Evolutionary conservation across 257 asterid genomes (phyloP).

Genomic region (Solanum arcanum): DNA sequence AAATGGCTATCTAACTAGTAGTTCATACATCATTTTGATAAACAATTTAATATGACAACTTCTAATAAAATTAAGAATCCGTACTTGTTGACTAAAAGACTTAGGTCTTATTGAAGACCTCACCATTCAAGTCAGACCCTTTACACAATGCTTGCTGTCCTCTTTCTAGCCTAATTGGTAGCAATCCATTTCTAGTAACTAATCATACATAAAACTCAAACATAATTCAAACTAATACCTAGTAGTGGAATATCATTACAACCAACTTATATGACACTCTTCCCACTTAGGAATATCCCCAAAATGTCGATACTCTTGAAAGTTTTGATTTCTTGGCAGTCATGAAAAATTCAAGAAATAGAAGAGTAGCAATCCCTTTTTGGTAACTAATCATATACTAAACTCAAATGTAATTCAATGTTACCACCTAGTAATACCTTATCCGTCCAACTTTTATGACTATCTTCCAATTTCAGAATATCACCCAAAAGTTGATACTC

Average conservation of each 20-base stretch:
- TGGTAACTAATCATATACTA: not conserved
- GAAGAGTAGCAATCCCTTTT: not conserved
- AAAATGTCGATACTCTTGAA: not conserved
- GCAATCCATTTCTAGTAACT: not conserved
- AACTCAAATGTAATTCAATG: not conserved
- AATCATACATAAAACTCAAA: not conserved
- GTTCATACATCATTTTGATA: not conserved
- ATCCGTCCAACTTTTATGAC: not conserved
- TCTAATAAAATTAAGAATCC: not conserved
- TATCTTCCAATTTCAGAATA: not conserved
- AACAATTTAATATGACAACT: not conserved
- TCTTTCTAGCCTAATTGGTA: not conserved
- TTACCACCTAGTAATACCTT: not conserved
- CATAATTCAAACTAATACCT: not conserved
- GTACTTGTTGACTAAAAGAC: not conserved
- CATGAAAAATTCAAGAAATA: not conserved
- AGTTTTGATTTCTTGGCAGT: not conserved
- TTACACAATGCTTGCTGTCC: not conserved
- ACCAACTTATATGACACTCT: not conserved
- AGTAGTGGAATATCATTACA: not conserved
- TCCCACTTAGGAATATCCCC: not conserved
- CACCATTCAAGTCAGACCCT: not conserved
- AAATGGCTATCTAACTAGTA: not conserved
- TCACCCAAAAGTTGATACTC: not conserved
- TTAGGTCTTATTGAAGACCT: not conserved